Percentiles rank a stretch among this genome's conserved stretches.
Evolutionary conservation across 768 basidiomycete species (phyloP).

Genomic region (Lactifluus piperatus): DNA sequence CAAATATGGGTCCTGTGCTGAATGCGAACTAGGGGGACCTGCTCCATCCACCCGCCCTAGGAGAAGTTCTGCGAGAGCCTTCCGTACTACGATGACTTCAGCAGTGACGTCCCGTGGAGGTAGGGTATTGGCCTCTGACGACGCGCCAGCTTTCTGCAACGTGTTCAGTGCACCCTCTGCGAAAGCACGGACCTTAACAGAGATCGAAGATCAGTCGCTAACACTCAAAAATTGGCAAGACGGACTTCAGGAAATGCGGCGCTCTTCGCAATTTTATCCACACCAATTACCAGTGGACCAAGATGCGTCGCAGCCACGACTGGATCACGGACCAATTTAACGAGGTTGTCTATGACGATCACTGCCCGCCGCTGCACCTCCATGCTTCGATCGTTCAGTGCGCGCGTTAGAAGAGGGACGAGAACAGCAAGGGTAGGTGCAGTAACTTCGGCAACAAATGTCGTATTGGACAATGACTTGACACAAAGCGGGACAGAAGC

Average conservation of each 20-base stretch:
- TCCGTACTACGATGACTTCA: slow-evolving; percentile 49
- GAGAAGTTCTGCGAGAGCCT: slow-evolving; percentile 51
- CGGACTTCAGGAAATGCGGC: slow-evolving; percentile 93
- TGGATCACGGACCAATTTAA: slow-evolving; percentile 92
- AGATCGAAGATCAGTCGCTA: slow-evolving; percentile 4
- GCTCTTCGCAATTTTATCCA: slow-evolving; percentile 78
- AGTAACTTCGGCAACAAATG: slow-evolving; percentile 95
- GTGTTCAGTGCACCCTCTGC: slow-evolving; percentile 75
- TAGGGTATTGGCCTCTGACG: slow-evolving; percentile 59
- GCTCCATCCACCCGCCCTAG: slow-evolving; percentile 39
- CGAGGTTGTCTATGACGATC: slow-evolving; percentile 91
- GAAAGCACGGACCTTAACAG: slow-evolving; percentile 74
- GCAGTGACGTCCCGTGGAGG: slow-evolving; percentile 58
- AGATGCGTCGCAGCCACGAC: slow-evolving; percentile 85
- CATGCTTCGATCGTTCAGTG: slow-evolving; percentile 91
- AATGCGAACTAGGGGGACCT: slow-evolving; percentile 37
- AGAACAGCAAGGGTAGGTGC: slow-evolving; percentile 94
- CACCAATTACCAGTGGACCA: slow-evolving; percentile 80
- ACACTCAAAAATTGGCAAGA: slow-evolving; percentile 2
- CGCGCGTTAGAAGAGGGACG: slow-evolving; percentile 83
- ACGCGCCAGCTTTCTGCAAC: slow-evolving; percentile 76
- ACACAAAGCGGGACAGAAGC: slow-evolving; percentile 84
- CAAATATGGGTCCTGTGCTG: slow-evolving; percentile 48
- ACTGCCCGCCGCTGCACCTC: slow-evolving; percentile 93
- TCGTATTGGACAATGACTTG: slow-evolving; percentile 90